Percentiles rank a stretch among this genome's conserved stretches.
Conservation (phyloP, 2,329 filamentous ascomycete species). For the Monilinia aucupariae region DNA sequence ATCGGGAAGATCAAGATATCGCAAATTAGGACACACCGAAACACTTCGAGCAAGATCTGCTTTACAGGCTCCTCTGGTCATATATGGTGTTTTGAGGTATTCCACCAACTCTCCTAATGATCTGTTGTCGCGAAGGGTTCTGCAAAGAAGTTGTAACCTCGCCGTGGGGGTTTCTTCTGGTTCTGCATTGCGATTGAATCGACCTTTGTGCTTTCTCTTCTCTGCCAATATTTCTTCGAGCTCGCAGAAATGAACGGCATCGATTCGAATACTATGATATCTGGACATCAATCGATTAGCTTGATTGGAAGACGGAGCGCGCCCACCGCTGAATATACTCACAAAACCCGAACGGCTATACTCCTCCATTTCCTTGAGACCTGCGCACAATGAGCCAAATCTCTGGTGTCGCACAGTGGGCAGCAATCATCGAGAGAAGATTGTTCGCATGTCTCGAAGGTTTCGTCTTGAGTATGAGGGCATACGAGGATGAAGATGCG, state of each 20-base stretch:
- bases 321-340: slow-evolving; percentile 39
- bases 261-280: slow-evolving; percentile 86
- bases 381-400: slow-evolving; percentile 72
- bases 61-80: slow-evolving; percentile 81
- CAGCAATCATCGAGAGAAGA: slow-evolving; percentile 74
- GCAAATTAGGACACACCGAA: slow-evolving; percentile 76
- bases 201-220: slow-evolving; percentile 66
- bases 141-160: slow-evolving; percentile 71
- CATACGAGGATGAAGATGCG: slow-evolving; percentile 79
- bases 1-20: slow-evolving; percentile 85
- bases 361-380: slow-evolving; percentile 68
- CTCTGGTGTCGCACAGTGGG: slow-evolving; percentile 89
- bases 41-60: slow-evolving; percentile 80
- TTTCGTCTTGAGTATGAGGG: slow-evolving; percentile 71
- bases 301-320: neutral
- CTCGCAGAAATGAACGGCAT: slow-evolving; percentile 89
- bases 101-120: slow-evolving; percentile 63
- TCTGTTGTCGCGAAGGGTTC: slow-evolving; percentile 72
- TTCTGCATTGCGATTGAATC: slow-evolving; percentile 70
- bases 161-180: slow-evolving; percentile 73
- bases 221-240: slow-evolving; percentile 77
- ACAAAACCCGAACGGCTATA: slow-evolving; percentile 53
- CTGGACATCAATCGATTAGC: slow-evolving; percentile 41
- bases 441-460: slow-evolving; percentile 77
- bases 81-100: slow-evolving; percentile 86